These are phyloP conservation scores for Uronychia setigera DNA, from an alignment of 73 alveolate genomes.

Conservation along the genomic window DNA sequence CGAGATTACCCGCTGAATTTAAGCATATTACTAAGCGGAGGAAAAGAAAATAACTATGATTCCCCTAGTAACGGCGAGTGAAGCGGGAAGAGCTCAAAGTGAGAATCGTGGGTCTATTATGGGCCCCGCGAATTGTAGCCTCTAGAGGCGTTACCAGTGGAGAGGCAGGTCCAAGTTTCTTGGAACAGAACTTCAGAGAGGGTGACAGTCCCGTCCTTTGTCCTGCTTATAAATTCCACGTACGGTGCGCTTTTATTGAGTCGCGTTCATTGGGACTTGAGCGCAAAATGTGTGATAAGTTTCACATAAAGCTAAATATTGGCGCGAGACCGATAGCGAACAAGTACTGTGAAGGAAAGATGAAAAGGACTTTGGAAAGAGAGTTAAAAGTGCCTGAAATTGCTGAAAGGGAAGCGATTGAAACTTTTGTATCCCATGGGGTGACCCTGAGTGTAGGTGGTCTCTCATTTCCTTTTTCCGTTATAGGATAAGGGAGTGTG, in stretches of 20 bases:
- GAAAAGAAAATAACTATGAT: constrained; percentile 93
- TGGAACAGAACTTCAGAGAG: constrained; percentile 92
- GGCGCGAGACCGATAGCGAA: constrained; percentile 97
- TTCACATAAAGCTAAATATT: constrained; percentile 93
- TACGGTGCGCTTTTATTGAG: constrained; percentile 82
- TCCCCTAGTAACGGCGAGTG: constrained; percentile 98
- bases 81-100: constrained; percentile 95
- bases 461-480: too few species aligned
- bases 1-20: constrained; percentile 97
- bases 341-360: constrained; percentile 98
- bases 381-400: constrained; percentile 94
- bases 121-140: constrained; percentile 84
- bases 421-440: constrained; percentile 73
- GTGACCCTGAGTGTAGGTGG: constrained; percentile 49
- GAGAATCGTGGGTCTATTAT: constrained; percentile 79
- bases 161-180: constrained; percentile 79
- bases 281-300: constrained; percentile 96
- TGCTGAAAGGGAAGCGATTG: constrained; percentile 97
- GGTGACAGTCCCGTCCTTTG: constrained; percentile 97
- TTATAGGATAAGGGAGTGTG: too few species aligned
- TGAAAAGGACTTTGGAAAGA: constrained; percentile 95
- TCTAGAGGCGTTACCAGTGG: constrained; percentile 72
- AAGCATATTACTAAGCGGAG: constrained; percentile 98
- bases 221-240: constrained; percentile 37
- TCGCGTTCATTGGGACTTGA: constrained; percentile 97